Evolutionary conservation across 768 basidiomycete species (phyloP).

Genomic region (Lactarius evosmus): DNA sequence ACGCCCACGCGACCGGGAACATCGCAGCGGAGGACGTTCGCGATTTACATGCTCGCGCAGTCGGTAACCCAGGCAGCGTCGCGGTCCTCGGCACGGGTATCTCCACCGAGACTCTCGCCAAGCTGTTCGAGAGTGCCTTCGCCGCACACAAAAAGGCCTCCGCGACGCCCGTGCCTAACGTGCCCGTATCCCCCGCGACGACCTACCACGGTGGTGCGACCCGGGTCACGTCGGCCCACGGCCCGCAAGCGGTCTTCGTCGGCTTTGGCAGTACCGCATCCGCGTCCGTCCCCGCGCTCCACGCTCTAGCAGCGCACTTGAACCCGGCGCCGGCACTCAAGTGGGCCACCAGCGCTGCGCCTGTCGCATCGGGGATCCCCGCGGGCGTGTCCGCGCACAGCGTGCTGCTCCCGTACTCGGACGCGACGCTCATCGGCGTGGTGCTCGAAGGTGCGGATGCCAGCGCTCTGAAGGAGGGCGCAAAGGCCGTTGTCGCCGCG

Average conservation of each 20-base stretch:
- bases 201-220: conserved; percentile 87
- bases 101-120: too few species aligned
- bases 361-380: conserved; percentile 60
- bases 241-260: conserved; percentile 75
- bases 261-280: conserved; percentile 76
- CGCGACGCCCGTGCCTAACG: conserved; percentile 39
- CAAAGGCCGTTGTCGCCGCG: conserved; percentile 62
- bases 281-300: too few species aligned
- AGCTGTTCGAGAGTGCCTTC: too few species aligned
- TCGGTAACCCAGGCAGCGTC: conserved; percentile 72
- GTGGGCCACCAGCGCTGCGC: conserved; percentile 77
- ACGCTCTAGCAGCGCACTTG: too few species aligned
- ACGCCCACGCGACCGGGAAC: too few species aligned
- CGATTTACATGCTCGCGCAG: conserved; percentile 66
- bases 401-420: too few species aligned
- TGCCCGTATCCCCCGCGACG: conserved; percentile 37
- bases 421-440: too few species aligned
- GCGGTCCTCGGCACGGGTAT: too few species aligned
- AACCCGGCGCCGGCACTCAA: too few species aligned
- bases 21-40: too few species aligned
- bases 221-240: conserved; percentile 58
- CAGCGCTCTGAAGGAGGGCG: conserved; percentile 62
- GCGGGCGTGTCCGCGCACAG: too few species aligned
- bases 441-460: conserved; percentile 67
- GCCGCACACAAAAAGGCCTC: conserved; percentile 35